These are phyloP conservation scores for Ophiostoma ips DNA, from an alignment of 2,329 filamentous ascomycete species.

Conservation along the genomic window DNA sequence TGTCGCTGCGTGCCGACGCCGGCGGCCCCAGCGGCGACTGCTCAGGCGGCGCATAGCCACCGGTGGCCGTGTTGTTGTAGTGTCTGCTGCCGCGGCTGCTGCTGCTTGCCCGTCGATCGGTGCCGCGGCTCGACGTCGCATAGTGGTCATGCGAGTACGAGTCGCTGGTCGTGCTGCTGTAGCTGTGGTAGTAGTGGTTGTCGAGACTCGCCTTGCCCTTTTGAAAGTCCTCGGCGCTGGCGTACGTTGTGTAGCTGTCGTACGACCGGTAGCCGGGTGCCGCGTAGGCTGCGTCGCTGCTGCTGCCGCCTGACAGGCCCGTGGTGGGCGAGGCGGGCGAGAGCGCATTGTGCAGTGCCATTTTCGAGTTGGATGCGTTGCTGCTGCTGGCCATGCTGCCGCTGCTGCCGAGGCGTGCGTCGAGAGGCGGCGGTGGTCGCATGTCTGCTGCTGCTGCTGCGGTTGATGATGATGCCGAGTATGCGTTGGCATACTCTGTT, in stretches of 20 bases:
- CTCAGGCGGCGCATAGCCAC: not conserved
- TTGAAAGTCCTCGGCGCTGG: slow-evolving; percentile 3
- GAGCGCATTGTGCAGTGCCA: not conserved
- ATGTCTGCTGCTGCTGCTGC: not conserved
- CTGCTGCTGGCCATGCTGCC: not conserved
- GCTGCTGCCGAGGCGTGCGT: not conserved
- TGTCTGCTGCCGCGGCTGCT: not conserved
- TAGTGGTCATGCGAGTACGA: not conserved
- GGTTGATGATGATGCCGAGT: not conserved
- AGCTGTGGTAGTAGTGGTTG: not conserved
- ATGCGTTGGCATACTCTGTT: not conserved
- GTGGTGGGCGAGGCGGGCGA: too few relatives aligned
- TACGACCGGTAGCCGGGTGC: not conserved
- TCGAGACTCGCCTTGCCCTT: slow-evolving; percentile 1
- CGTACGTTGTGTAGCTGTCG: not conserved
- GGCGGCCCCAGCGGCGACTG: not conserved
- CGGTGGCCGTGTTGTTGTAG: not conserved
- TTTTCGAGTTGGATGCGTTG: not conserved
- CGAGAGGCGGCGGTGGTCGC: too few relatives aligned
- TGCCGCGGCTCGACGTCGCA: not conserved
- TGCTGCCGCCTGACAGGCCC: not conserved
- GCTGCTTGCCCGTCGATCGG: not conserved
- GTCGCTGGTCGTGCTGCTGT: not conserved
- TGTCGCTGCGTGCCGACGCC: not conserved
- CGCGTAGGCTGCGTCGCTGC: not conserved